Evolutionary conservation across 202 grass and related monocot species (phyloP).

Genomic region (Digitaria exilis): DNA sequence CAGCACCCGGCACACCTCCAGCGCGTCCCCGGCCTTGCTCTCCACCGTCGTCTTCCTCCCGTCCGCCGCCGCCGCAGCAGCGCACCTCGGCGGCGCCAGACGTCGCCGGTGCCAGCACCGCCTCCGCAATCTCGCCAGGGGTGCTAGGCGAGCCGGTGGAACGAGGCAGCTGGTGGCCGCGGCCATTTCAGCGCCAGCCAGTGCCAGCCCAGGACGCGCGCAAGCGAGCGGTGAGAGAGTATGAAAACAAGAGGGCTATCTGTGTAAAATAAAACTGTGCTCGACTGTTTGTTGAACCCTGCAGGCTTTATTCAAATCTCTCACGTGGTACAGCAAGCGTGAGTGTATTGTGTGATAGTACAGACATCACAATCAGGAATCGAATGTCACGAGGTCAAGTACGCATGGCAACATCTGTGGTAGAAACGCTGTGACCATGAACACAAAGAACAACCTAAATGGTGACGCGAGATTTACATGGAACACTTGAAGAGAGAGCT

Average conservation of each 20-base stretch:
- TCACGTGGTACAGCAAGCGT: background rate
- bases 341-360: background rate
- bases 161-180: background rate
- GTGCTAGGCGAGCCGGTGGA: background rate
- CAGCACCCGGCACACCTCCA: slow-evolving; percentile 77
- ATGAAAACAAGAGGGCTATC: background rate
- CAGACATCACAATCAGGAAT: slow-evolving; percentile 28
- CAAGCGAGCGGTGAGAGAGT: background rate
- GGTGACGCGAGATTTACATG: slow-evolving; percentile 26
- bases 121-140: background rate
- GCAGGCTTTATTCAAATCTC: slow-evolving; percentile 27
- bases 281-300: background rate
- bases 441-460: background rate
- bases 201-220: background rate
- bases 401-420: background rate
- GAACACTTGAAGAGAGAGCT: background rate
- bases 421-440: background rate
- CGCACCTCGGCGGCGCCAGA: background rate
- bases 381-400: background rate
- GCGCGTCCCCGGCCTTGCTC: slow-evolving; percentile 52
- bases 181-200: background rate
- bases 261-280: background rate
- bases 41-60: slow-evolving; percentile 39
- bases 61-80: background rate
- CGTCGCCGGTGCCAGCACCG: background rate